phyloP scores from a whole-genome alignment of 495 filamentous ascomycete species.

The Talaromyces adpressus region DNA sequence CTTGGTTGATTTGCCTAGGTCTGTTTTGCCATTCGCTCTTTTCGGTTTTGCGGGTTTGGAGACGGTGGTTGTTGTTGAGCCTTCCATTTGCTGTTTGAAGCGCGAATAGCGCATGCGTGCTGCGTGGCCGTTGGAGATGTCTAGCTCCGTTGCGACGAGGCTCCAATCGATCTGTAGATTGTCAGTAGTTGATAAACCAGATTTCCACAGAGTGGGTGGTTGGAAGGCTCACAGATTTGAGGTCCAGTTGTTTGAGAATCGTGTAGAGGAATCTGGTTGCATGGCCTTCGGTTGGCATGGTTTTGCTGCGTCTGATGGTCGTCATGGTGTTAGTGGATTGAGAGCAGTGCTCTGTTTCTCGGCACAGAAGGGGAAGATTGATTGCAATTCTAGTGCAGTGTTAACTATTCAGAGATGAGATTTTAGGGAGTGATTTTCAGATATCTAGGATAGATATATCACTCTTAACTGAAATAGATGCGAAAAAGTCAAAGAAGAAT shows the following conservation, averaged over 20 bases:
- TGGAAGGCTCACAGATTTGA: constrained; percentile 55
- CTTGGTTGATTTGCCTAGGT: constrained; percentile 12
- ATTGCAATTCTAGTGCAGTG: background rate
- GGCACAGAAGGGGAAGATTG: background rate
- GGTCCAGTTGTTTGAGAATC: constrained; percentile 67
- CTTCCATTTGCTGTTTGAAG: constrained; percentile 57
- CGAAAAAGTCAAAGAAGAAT: background rate
- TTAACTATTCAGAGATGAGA: background rate
- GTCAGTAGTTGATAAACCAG: background rate
- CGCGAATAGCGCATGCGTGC: constrained; percentile 75
- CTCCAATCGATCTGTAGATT: constrained; percentile 63
- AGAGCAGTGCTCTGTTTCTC: background rate
- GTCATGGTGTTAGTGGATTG: background rate
- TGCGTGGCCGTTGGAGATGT: constrained; percentile 73
- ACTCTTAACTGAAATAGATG: background rate
- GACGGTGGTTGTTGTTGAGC: constrained; percentile 19
- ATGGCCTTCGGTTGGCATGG: constrained; percentile 40
- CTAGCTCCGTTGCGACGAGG: constrained; percentile 51
- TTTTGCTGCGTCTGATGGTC: constrained; percentile 29
- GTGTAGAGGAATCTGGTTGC: constrained; percentile 61
- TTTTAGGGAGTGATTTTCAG: background rate
- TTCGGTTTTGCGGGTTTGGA: constrained; percentile 17
- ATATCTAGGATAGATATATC: background rate
- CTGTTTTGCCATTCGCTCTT: constrained; percentile 14
- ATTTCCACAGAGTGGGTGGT: background rate